phyloP scores from a whole-genome alignment of 2,329 filamentous ascomycete species.

The Botrytis squamosa region DNA sequence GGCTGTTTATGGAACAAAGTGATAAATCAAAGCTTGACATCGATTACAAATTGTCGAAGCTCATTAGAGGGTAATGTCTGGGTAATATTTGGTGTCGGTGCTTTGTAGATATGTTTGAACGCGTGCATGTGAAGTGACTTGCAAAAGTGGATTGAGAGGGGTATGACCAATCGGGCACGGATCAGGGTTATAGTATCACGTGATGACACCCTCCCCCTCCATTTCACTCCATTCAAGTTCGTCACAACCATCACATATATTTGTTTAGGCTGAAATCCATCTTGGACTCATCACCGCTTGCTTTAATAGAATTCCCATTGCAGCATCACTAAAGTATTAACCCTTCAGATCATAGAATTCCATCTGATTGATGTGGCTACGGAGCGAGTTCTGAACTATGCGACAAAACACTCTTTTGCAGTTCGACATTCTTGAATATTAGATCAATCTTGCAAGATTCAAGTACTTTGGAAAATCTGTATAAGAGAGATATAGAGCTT shows the following conservation, averaged over 20 bases:
- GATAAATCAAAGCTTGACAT: neutral
- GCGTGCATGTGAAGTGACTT: neutral
- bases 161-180: neutral
- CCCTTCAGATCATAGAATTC: neutral
- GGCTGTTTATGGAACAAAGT: neutral
- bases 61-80: neutral
- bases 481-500: neutral
- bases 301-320: rapidly evolving
- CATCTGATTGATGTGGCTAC: neutral
- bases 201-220: rapidly evolving
- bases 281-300: neutral
- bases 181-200: neutral
- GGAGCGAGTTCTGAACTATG: neutral
- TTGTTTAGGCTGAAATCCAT: neutral
- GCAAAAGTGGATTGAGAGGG: neutral
- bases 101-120: neutral
- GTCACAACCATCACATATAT: neutral
- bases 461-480: rapidly evolving
- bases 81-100: neutral
- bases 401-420: neutral
- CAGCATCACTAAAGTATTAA: neutral
- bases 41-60: neutral
- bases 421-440: neutral
- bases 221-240: neutral
- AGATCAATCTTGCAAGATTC: rapidly evolving